Evolutionary conservation across 305 asterid species (phyloP).

Genomic region (Galium porrigens): DNA sequence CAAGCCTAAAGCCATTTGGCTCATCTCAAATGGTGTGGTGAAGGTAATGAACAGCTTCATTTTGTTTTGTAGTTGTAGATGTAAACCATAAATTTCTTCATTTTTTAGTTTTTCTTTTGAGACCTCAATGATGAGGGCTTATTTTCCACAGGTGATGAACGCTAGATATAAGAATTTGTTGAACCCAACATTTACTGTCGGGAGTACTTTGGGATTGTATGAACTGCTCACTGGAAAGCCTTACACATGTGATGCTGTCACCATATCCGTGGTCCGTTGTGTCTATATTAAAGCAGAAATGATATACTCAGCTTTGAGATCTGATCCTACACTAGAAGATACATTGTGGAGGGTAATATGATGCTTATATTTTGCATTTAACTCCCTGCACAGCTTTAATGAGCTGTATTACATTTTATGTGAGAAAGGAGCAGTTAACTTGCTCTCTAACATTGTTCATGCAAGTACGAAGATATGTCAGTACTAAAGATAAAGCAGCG

Average conservation of each 20-base stretch:
- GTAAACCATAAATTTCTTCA: background rate
- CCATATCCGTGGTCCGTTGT: slow-evolving; percentile 68
- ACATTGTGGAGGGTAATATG: slow-evolving; percentile 75
- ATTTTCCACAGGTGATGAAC: slow-evolving; percentile 55
- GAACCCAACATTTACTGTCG: slow-evolving; percentile 71
- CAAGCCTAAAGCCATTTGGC: slow-evolving; percentile 61
- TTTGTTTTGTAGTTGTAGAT: slow-evolving; percentile 7
- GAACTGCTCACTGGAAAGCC: slow-evolving; percentile 85
- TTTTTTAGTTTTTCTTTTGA: background rate
- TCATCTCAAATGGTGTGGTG: slow-evolving; percentile 74
- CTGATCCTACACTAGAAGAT: slow-evolving; percentile 72
- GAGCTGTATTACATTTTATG: background rate
- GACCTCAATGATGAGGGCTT: slow-evolving; percentile 8
- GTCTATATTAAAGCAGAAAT: slow-evolving; percentile 60
- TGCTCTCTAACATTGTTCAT: background rate
- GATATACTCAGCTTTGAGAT: slow-evolving; percentile 44
- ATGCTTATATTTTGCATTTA: slow-evolving; percentile 14
- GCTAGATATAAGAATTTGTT: slow-evolving; percentile 28
- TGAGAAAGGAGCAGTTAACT: background rate
- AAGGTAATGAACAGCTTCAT: slow-evolving; percentile 37
- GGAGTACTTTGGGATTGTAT: slow-evolving; percentile 84
- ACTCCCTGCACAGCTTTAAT: background rate
- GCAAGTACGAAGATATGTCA: background rate
- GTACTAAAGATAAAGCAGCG: background rate
- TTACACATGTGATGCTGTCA: slow-evolving; percentile 47